Evolutionary conservation across 768 basidiomycete species (phyloP).

Genomic region (Sporobolomyces pararoseus): DNA sequence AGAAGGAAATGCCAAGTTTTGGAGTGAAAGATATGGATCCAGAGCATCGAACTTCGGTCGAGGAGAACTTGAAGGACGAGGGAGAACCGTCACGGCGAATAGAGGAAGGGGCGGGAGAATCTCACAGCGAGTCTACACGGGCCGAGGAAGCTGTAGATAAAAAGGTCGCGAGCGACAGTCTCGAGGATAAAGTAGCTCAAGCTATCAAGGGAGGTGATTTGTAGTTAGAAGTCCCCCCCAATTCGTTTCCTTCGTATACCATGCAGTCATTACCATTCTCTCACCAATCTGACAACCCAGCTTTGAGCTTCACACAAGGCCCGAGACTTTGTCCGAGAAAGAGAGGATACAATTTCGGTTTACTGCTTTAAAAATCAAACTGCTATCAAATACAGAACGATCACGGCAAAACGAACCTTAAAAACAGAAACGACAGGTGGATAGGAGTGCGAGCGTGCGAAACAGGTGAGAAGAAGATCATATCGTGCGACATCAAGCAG

Average conservation of each 20-base stretch:
- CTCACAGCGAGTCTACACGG: not conserved
- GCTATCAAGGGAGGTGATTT: slow-evolving; percentile 27
- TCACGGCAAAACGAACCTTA: not conserved
- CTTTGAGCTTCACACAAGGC: too few relatives aligned
- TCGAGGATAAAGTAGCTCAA: slow-evolving; percentile 15
- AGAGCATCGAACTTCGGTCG: not conserved
- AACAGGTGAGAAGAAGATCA: not conserved
- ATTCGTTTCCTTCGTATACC: too few relatives aligned
- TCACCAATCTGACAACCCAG: too few relatives aligned
- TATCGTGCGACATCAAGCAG: not conserved
- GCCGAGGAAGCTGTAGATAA: not conserved
- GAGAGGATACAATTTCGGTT: not conserved
- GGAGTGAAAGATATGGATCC: slow-evolving; percentile 5
- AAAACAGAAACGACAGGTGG: not conserved
- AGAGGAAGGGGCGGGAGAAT: not conserved
- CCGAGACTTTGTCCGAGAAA: too few relatives aligned
- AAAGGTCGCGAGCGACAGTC: not conserved
- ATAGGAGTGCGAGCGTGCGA: not conserved
- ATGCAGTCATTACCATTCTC: too few relatives aligned
- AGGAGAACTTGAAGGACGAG: not conserved
- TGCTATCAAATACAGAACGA: not conserved
- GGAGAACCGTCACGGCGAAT: not conserved
- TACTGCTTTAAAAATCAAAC: not conserved
- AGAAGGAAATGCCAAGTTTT: slow-evolving; percentile 29
- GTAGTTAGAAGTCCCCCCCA: not conserved